Base-by-base conservation (phyloP, 345 rosid species). In the Rhizophora apiculata region DNA sequence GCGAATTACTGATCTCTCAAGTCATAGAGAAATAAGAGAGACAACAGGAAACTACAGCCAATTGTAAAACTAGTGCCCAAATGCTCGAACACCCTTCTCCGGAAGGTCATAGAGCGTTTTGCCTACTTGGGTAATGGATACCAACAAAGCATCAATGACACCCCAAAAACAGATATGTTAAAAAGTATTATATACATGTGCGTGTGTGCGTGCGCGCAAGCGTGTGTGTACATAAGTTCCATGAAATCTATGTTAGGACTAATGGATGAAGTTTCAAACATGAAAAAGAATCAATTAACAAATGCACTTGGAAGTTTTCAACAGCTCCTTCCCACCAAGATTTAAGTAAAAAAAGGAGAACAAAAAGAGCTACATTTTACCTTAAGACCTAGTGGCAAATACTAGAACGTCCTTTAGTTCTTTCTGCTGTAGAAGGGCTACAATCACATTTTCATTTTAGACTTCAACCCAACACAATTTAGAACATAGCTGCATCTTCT, bases 261-360 rank as follows among this genome's bases (percentile, higher is more conserved):
- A 60, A 55, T 55, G 54, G 66, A 49, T 46, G 26, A 65, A 56
- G 75, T 68, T 72, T 72, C 79, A 83, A 82, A 71, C 82, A 82
- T 49, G 72, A 72, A 43, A 75, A 80, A 73, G 80, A 83, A 83
- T 76, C 76, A 80, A 83, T 77, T 27, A 75, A 87, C 79, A 80
- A 85, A 77, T 24, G 76, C 82, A 83, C 78, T 43, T 64, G 79
- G 68, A 77, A 70, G 84, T 11, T 78, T 72, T 53, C 75, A 82
- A 84, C 78, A 78, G 81, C 82, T 81, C 75, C 85, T 77, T 80
- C 79, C 89, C 85, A 80, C 81, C 79, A 78, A 68, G 74, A 78
- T 63, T 69, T 54, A 60, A 63, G 58, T 66, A 67, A 49, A 60
- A 60, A 63, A 57, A 36, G 11, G 13, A 8, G 13, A 8, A 54